Evolutionary conservation across 805 yeast genomes (phyloP).

Genomic region (Myxozyma udenii): DNA sequence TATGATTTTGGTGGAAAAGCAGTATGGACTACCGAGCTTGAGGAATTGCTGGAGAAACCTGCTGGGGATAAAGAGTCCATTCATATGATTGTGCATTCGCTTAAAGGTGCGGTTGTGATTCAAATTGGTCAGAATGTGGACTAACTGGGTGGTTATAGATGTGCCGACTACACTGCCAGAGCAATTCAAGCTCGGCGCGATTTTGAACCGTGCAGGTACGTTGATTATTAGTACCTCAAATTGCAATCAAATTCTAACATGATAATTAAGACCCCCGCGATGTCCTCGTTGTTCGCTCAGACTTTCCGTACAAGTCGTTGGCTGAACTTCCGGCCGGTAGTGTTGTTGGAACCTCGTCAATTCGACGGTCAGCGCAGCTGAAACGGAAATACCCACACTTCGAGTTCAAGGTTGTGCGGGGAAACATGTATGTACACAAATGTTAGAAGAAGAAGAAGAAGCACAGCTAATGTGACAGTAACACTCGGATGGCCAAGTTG

Average conservation of each 20-base stretch:
- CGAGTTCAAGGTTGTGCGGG: constrained; percentile 79
- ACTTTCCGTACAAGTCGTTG: constrained; percentile 60
- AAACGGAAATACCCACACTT: constrained; percentile 73
- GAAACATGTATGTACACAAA: constrained; percentile 49
- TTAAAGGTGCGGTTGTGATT: constrained; percentile 62
- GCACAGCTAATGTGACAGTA: constrained; percentile 33
- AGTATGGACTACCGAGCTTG: constrained; percentile 94
- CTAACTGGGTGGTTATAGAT: constrained; percentile 22
- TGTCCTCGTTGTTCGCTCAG: constrained; percentile 72
- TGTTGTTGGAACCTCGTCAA: constrained; percentile 90
- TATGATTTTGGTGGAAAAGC: constrained; percentile 96
- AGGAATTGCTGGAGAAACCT: constrained; percentile 56
- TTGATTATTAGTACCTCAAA: background rate
- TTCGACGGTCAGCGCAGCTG: constrained; percentile 89
- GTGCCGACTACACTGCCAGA: constrained; percentile 86
- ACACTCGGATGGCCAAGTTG: constrained; percentile 75
- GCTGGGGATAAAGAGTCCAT: constrained; percentile 59
- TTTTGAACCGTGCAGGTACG: constrained; percentile 62
- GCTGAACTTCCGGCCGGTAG: constrained; percentile 79
- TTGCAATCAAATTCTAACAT: background rate
- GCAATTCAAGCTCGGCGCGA: constrained; percentile 84
- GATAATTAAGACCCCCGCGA: constrained; percentile 64
- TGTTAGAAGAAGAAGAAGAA: background rate
- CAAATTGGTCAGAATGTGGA: background rate
- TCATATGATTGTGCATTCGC: constrained; percentile 88